Base-by-base conservation (phyloP, 1,284 basidiomycete genomes). In the Melampsora americana region DNA sequence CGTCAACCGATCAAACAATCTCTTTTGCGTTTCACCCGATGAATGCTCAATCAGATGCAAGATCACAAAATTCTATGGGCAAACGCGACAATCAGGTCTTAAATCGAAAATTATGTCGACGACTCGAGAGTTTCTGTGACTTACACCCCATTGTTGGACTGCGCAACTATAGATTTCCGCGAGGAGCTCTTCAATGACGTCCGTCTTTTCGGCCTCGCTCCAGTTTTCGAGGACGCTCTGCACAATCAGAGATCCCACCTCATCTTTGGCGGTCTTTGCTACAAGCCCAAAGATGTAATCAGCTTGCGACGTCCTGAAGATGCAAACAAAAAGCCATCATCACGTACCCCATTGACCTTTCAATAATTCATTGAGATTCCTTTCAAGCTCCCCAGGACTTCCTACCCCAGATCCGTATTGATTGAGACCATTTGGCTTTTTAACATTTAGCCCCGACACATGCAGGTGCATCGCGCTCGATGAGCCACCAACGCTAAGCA, bases 221-320 rank as follows among this genome's bases (percentile, higher is more conserved):
- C 74, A 77, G 62, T 77, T 77, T 26, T 77, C 74, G 18, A 77
- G 35, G n/a, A 77, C 74, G 62, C 74, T 77, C 42, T 77, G 74
- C 1, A 77, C 74, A 35, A 77, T 77, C 67, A 77, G 65, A 18
- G 74, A 77, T n/a, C 74, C 74, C 9, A 77, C 74, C 42, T 77
- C 74, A 60, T 77, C 74, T 50, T 77, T 77, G 18, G 74, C 66
- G 9, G 74, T 77, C 14, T 35, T 46, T 26, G 74, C 74, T 77
- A 48, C 12, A 69, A 32, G n/a, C 18, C n/a, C 5, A 20, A 65
- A 60, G 14, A 68, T n/a, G 39, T 16, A 46, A 23, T 48, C 65
- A 48, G 59, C 48, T 44, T 48, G 28, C n/a, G 60, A 62, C 28
- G 14, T 26, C 18, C 5, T 1, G 66, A 56, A 16, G 16, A 39